phyloP scores from a whole-genome alignment of 495 filamentous ascomycete genomes.

The Aspergillus homomorphus region DNA sequence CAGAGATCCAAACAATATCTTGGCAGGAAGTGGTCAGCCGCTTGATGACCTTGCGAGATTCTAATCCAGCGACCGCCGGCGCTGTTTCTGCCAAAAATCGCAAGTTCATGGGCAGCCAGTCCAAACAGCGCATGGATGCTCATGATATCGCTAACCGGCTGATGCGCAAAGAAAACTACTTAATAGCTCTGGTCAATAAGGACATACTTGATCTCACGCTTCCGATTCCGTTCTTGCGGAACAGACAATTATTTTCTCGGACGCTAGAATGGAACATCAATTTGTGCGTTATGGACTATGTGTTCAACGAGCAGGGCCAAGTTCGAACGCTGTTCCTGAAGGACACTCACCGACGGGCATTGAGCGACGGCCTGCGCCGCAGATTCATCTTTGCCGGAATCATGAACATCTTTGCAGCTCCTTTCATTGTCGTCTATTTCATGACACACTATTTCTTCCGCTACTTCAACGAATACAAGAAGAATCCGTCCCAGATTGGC shows the following conservation, averaged over 20 bases:
- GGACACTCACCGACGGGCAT: conserved; percentile 69
- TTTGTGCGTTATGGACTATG: conserved; percentile 85
- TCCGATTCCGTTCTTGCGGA: conserved; percentile 77
- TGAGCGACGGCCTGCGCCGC: conserved; percentile 71
- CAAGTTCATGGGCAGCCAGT: conserved; percentile 73
- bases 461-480: conserved; percentile 94
- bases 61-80: conserved; percentile 78
- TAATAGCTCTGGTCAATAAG: conserved; percentile 96
- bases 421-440: conserved; percentile 78
- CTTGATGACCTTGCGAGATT: conserved; percentile 81
- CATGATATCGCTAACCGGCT: conserved; percentile 95
- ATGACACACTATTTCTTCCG: conserved; percentile 85
- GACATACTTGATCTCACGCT: conserved; percentile 85
- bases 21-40: conserved; percentile 93
- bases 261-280: conserved; percentile 87
- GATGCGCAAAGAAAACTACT: conserved; percentile 95
- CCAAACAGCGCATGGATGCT: conserved; percentile 93
- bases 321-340: conserved; percentile 79
- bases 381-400: conserved; percentile 79
- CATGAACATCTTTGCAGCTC: conserved; percentile 82
- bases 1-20: conserved; percentile 91
- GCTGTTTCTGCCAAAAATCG: conserved; percentile 58
- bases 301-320: conserved; percentile 85
- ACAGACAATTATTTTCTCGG: conserved; percentile 73
- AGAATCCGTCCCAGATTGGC: conserved; percentile 78